phyloP scores from a whole-genome alignment of 768 basidiomycete species.

The Cyathus striatus region DNA sequence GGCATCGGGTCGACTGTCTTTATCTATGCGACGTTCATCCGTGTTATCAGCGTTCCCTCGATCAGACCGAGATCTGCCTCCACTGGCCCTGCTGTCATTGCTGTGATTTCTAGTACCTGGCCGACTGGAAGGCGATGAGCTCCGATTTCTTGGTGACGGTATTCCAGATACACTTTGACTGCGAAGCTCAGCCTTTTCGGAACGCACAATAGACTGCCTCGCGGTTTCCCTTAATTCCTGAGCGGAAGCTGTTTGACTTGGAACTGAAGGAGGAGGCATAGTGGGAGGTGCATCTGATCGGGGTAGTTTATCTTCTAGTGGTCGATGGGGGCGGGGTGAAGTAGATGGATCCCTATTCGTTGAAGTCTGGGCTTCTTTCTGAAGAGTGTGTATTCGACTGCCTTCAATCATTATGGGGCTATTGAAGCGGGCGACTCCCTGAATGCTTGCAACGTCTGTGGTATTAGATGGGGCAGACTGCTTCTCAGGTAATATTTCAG shows the following conservation, averaged over 20 bases:
- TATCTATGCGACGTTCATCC: slow-evolving; percentile 52
- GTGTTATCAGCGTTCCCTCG: slow-evolving; percentile 39
- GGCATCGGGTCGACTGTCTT: slow-evolving; percentile 42
- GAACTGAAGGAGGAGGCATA: slow-evolving; percentile 77
- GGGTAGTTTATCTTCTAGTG: slow-evolving; percentile 32
- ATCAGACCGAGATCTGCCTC: slow-evolving; percentile 53
- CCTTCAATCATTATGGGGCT: slow-evolving; percentile 18
- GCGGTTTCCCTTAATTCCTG: slow-evolving; percentile 80
- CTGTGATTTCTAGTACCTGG: slow-evolving; percentile 70
- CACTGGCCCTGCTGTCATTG: slow-evolving; percentile 67
- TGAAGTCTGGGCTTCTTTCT: no score
- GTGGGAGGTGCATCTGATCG: slow-evolving; percentile 33
- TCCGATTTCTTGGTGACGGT: slow-evolving; percentile 59
- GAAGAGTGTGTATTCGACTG: slow-evolving; percentile 11
- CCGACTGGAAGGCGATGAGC: slow-evolving; percentile 59
- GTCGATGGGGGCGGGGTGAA: no score
- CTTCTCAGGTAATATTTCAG: no score
- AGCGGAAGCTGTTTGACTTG: slow-evolving; percentile 74
- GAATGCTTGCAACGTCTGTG: neutral
- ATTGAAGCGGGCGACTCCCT: slow-evolving; percentile 14
- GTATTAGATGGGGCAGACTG: no score
- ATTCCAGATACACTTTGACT: slow-evolving; percentile 46
- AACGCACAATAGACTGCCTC: slow-evolving; percentile 54
- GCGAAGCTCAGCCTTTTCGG: slow-evolving; percentile 37
- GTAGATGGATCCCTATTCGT: no score